Evolutionary conservation across 441 rosid genomes (phyloP).

Genomic region (Adansonia grandidieri): DNA sequence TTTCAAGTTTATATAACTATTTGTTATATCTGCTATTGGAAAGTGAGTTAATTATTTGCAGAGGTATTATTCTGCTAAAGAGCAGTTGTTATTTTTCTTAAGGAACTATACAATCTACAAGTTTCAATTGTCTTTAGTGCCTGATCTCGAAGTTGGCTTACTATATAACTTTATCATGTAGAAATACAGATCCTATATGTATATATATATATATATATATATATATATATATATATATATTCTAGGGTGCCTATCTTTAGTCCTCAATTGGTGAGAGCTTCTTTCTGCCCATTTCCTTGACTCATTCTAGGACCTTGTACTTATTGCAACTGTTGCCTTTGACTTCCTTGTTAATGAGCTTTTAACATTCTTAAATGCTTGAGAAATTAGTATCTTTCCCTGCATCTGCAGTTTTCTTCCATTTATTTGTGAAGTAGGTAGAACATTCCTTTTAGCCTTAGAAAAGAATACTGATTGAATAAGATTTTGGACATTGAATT

Average conservation of each 20-base stretch:
- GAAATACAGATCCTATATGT: not conserved
- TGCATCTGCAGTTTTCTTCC: not conserved
- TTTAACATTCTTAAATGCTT: not conserved
- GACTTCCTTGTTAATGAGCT: not conserved
- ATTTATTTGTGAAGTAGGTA: constrained; percentile 2
- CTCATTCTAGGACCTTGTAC: not conserved
- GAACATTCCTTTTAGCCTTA: constrained; percentile 8
- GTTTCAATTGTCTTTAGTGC: not conserved
- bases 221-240: not conserved
- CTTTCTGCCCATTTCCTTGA: not conserved
- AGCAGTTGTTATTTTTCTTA: not conserved
- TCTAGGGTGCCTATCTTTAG: not conserved
- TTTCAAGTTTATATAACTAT: too few species aligned
- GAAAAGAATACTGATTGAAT: constrained; percentile 14
- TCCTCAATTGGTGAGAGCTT: not conserved
- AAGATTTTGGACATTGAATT: not conserved
- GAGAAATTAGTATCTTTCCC: not conserved
- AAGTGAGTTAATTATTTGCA: not conserved
- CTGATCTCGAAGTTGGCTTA: not conserved
- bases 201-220: too few species aligned
- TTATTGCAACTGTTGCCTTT: constrained; percentile 1
- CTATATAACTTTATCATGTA: not conserved
- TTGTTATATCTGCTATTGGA: not conserved
- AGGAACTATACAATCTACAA: not conserved
- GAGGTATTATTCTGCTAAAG: not conserved